Evolutionary conservation across 441 rosid species (phyloP), one percentile per base, ranked within the genome.

Genomic region (Arabidopsis lyrata): DNA sequence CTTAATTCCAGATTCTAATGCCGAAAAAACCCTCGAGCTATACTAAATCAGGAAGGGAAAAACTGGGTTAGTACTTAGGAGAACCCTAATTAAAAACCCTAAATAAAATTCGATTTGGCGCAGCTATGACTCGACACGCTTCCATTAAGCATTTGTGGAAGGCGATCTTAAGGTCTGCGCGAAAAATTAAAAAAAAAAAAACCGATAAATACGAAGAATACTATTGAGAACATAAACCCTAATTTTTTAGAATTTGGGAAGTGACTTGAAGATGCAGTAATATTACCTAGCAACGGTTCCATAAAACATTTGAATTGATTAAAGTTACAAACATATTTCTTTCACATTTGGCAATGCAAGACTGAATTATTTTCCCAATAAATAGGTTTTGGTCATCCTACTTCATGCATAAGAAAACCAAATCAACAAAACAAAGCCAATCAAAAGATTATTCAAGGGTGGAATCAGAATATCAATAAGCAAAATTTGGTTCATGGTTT

Each of bases 111-210:
- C 60, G 45, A 74, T 91, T 1, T 89, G 1, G 95, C 90, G 88
- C 84, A 78, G 82, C 91, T 52, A 91, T 85, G 92, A 87, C 94
- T 86, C 91, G 76, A 91, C 84, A 85, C 90, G 91, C 92, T 88
- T 84, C 94, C 97, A 86, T 83, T 69, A 41, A 61, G 77, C 3
- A 9, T 61, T 66, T 70, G 29, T 60, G 86, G 87, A 87, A 87
- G 92, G 88, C 91, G 90, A 90, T 87, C 89, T 84, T 85, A 87
- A 85, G 92, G 89, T 88, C 83, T 53, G 84, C 90, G 87, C 90
- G 0, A 2, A 4, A 1, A 13, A 11, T 9, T 1, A 49, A 18
- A 14, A 0, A 2, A 13, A 70, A 36, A 11, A n/a, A n/a, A n/a
- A n/a, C n/a, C 7, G 15, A 54, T 3, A 29, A 3, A n/a, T 1